These are phyloP conservation scores for Trichosporon sp. DNA, from an alignment of 1,284 basidiomycete species.

Conservation along the genomic window DNA sequence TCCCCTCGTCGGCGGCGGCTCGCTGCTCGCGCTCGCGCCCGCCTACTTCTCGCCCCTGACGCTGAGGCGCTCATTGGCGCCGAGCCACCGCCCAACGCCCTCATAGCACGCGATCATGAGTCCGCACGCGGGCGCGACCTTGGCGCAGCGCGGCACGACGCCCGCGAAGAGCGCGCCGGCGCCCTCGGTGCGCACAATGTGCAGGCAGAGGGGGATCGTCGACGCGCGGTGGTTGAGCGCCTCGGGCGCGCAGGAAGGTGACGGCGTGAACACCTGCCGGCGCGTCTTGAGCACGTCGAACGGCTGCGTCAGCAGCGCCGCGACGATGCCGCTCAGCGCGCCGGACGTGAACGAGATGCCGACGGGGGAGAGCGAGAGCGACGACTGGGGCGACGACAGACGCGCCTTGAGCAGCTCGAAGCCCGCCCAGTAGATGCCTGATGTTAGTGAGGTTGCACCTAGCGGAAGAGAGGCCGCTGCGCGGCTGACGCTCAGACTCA, in stretches of 20 bases:
- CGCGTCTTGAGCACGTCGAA: constrained; percentile 96
- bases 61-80: constrained; percentile 12
- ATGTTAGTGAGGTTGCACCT: no score
- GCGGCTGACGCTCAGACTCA: constrained; percentile 12
- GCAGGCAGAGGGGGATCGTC: constrained; percentile 61
- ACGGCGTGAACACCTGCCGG: constrained; percentile 63
- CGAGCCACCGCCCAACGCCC: constrained; percentile 54
- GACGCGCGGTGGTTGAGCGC: constrained; percentile 37
- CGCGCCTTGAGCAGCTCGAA: constrained; percentile 46
- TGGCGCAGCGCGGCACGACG: constrained; percentile 78
- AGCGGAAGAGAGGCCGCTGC: not conserved
- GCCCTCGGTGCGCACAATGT: constrained; percentile 76
- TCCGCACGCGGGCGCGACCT: constrained; percentile 98
- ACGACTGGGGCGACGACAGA: constrained; percentile 31
- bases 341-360: constrained; percentile 45
- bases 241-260: constrained; percentile 56
- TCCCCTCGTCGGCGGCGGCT: no score
- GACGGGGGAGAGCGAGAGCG: constrained; percentile 35
- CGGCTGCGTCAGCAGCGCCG: constrained; percentile 86
- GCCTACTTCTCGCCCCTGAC: constrained; percentile 12
- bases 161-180: constrained; percentile 75
- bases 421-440: constrained; percentile 49
- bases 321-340: constrained; percentile 53
- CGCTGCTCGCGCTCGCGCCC: not conserved
- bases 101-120: constrained; percentile 82